Evolutionary conservation across 179 eudicot species (phyloP).

Genomic region (Vitellaria paradoxa): DNA sequence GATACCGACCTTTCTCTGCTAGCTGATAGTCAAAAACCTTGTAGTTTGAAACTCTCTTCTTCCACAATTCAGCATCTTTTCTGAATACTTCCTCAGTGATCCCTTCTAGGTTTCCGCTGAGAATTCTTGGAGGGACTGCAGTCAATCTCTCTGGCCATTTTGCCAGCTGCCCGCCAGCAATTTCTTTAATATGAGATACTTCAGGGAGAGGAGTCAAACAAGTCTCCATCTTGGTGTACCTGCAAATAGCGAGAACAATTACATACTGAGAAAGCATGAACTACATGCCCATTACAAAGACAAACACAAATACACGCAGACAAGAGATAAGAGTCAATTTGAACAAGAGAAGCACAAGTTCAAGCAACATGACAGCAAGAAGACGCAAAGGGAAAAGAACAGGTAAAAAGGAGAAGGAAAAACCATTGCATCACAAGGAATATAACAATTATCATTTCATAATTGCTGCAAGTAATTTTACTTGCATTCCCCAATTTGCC

Average conservation of each 20-base stretch:
- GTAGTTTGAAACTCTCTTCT: slow-evolving; percentile 45
- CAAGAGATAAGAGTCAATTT: too few relatives aligned
- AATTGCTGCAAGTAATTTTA: background rate
- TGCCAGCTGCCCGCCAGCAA: slow-evolving; percentile 46
- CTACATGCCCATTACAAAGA: too few relatives aligned
- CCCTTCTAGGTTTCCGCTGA: slow-evolving; percentile 40
- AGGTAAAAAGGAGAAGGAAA: too few relatives aligned
- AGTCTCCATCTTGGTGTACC: slow-evolving; percentile 63
- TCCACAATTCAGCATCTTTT: slow-evolving; percentile 51
- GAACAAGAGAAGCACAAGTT: too few relatives aligned
- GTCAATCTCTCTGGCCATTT: slow-evolving; percentile 62
- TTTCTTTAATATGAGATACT: slow-evolving; percentile 43
- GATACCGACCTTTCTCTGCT: slow-evolving; percentile 53
- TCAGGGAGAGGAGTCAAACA: slow-evolving; percentile 65
- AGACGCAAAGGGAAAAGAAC: too few relatives aligned
- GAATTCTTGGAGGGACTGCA: slow-evolving; percentile 56
- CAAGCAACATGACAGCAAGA: too few relatives aligned
- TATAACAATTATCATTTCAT: background rate
- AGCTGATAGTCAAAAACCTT: slow-evolving; percentile 42
- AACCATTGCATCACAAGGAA: background rate
- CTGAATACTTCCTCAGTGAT: slow-evolving; percentile 38
- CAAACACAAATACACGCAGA: too few relatives aligned
- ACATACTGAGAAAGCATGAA: too few relatives aligned
- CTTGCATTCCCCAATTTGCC: background rate
- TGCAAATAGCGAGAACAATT: slow-evolving; percentile 13